Conservation (phyloP, 352 stramenopile species). For the Pythium rhizo-oryzae region DNA sequence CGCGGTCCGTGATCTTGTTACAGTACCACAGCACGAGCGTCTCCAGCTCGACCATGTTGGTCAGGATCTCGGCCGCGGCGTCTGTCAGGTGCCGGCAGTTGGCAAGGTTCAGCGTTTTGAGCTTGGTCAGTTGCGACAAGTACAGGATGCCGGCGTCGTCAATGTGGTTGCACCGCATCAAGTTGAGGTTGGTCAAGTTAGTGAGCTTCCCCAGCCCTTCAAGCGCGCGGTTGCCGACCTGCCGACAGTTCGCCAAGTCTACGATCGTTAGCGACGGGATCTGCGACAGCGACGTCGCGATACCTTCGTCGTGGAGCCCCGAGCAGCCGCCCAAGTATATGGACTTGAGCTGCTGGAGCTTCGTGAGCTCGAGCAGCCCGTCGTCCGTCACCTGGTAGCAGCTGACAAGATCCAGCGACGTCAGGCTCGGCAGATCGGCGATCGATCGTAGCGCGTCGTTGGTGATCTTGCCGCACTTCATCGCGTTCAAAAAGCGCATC, state of each 20-base stretch:
- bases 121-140: slow-evolving; percentile 43
- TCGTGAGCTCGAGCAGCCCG: slow-evolving; percentile 43
- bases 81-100: slow-evolving; percentile 85
- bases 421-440: slow-evolving; percentile 52
- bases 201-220: slow-evolving; percentile 53
- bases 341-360: slow-evolving; percentile 54
- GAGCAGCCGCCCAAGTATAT: slow-evolving; percentile 68
- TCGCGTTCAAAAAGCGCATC: slow-evolving; percentile 77
- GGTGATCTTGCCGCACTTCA: slow-evolving; percentile 82
- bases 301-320: slow-evolving; percentile 59
- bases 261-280: slow-evolving; percentile 59
- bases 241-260: slow-evolving; percentile 75
- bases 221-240: slow-evolving; percentile 67
- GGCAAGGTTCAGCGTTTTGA: slow-evolving; percentile 77
- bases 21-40: slow-evolving; percentile 84
- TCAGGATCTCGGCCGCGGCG: slow-evolving; percentile 40
- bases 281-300: slow-evolving; percentile 41
- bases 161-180: slow-evolving; percentile 83
- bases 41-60: slow-evolving; percentile 50
- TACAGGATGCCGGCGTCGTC: slow-evolving; percentile 56
- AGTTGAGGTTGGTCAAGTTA: slow-evolving; percentile 71
- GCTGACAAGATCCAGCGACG: slow-evolving; percentile 75
- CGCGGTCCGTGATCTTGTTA: slow-evolving; percentile 79
- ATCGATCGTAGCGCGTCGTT: slow-evolving; percentile 53
- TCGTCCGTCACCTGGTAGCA: slow-evolving; percentile 72